Base-by-base conservation (phyloP, 192 early-diverging fungal species). In the Jimgerdemannia lactiflua region DNA sequence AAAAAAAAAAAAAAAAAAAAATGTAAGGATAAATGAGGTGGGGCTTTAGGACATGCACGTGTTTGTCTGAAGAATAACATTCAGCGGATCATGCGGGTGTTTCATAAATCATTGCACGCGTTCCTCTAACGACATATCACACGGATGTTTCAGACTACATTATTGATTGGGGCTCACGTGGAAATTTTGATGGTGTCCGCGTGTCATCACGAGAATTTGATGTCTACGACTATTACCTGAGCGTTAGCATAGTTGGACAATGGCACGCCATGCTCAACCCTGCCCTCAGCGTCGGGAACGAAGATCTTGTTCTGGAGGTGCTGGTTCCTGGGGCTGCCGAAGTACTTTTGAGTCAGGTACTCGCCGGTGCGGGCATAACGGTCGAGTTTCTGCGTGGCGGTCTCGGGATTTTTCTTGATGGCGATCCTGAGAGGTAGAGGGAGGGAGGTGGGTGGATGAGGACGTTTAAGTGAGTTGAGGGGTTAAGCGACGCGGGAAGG, bases 181-280 rank as follows among this genome's bases (percentile, higher is more conserved):
- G 40, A 70, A 43, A 70, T 19, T 29, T 70, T 18, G 29, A 29
- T 29, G 29, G 29, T 29, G 29, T 29, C 0, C 29, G 29, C 29
- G 29, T 29, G 29, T 29, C 29, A 29, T 29, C 29, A 29, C 29
- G 29, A 29, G 29, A 29, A 29, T 29, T 29, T 29, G 14, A 19
- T 76, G 44, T 76, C 54, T 6, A 20, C 43, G 4, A 39, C 65
- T 3, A 19, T 79, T 78, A 88, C 88, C 81, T 94, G 93, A 3
- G 96, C 97, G 74, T 99, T 98, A 95, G 95, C 92, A 80, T 91
- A 96, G 88, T 97, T 94, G 49, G 94, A 92, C 20, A 95, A 86
- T 40, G 95, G 95, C 59, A 95, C 88, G 41, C 92, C 93, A 63
- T 90, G 90, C 8, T 86, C 70, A 19, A 86, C 84, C 3, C 78